phyloP scores from a whole-genome alignment of 1,139 yeast species.

The Diutina scorzettiae region DNA sequence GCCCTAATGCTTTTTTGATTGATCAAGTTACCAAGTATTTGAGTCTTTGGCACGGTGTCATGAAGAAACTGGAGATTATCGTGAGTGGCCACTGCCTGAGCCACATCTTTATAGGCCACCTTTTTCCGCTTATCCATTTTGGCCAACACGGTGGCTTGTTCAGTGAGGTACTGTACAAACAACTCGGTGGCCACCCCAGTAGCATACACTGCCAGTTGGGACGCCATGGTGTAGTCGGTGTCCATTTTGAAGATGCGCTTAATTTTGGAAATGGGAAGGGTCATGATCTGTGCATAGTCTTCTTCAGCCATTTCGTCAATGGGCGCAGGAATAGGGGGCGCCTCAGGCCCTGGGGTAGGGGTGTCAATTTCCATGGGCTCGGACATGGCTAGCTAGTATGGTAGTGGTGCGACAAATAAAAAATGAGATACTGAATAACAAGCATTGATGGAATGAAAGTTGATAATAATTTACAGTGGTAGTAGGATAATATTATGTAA shows the following conservation, averaged over 20 bases:
- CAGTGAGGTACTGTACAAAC: conserved; percentile 69
- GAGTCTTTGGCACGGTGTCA: conserved; percentile 58
- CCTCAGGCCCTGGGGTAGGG: background rate
- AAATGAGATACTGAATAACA: too few relatives aligned
- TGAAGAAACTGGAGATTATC: conserved; percentile 60
- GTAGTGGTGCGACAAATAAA: too few relatives aligned
- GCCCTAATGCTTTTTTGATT: conserved; percentile 27
- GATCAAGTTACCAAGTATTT: conserved; percentile 40
- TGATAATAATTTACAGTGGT: too few relatives aligned
- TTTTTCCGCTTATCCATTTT: conserved; percentile 61
- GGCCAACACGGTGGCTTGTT: conserved; percentile 65
- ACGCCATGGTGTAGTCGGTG: conserved; percentile 66
- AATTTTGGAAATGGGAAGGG: conserved; percentile 69
- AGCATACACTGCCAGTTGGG: conserved; percentile 72
- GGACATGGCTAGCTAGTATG: background rate
- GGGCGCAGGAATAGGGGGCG: too few relatives aligned
- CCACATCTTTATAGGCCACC: conserved; percentile 61
- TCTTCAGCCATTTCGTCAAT: conserved; percentile 8
- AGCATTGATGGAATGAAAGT: too few relatives aligned
- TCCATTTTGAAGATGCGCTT: conserved; percentile 79
- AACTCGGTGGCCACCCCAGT: conserved; percentile 82
- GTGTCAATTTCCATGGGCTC: background rate
- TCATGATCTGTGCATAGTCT: conserved; percentile 14
- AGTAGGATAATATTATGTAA: too few relatives aligned
- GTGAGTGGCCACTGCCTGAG: conserved; percentile 54